Evolutionary conservation across 345 rosid genomes (phyloP).

Genomic region (Eucalyptus cladocalyx): DNA sequence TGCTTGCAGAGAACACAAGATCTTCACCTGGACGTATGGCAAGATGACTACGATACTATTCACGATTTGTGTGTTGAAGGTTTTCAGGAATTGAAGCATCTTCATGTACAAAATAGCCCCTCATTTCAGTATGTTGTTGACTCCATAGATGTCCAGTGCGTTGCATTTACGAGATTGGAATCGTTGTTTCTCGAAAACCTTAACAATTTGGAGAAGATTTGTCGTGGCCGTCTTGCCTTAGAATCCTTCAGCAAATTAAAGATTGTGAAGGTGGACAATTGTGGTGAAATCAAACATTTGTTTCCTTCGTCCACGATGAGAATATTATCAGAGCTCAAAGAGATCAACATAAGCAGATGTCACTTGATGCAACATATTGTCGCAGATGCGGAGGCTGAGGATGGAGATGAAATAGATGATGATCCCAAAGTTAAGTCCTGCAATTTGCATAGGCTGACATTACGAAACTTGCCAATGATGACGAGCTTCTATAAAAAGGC

Average conservation of each 20-base stretch:
- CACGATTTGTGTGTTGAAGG: accelerated
- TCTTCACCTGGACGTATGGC: accelerated
- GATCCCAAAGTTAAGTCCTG: neutral
- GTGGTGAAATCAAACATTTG: no score
- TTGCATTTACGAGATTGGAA: no score
- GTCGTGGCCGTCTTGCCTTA: accelerated
- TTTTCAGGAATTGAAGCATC: no score
- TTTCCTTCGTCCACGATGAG: accelerated
- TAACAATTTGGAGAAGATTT: no score
- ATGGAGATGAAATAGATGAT: neutral
- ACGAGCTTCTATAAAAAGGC: no score
- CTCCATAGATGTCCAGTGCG: accelerated
- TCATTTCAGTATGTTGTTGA: accelerated
- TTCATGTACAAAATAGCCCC: no score
- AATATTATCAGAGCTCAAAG: accelerated
- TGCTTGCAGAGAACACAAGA: accelerated
- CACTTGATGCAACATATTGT: accelerated
- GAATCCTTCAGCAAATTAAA: no score
- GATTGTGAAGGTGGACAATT: accelerated
- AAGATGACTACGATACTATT: accelerated
- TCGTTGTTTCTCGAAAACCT: no score
- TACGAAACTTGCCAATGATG: no score
- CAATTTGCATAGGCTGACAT: no score
- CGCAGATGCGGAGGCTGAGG: accelerated
- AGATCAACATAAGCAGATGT: accelerated